phyloP scores from a whole-genome alignment of 768 basidiomycete genomes.

The Rhizopogon roseolus region DNA sequence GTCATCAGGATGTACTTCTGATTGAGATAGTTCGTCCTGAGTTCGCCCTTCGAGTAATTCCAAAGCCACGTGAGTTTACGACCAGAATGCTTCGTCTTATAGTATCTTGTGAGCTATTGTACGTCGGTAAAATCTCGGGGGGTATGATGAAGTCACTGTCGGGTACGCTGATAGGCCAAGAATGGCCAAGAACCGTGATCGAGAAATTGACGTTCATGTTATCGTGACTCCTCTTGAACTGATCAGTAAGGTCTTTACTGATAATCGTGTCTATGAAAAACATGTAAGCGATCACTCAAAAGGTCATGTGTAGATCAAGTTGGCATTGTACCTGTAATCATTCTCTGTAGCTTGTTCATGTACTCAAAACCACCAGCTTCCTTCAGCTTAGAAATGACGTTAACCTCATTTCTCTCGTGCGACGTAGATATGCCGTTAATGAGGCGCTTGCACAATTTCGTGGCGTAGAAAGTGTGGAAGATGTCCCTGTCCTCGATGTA shows the following conservation, averaged over 20 bases:
- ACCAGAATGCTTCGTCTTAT: constrained; percentile 89
- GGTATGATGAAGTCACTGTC: constrained; percentile 87
- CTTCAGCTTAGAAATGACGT: constrained; percentile 97
- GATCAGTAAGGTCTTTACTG: constrained; percentile 91
- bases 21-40: constrained; percentile 87
- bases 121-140: constrained; percentile 77
- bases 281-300: not conserved
- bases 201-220: constrained; percentile 89
- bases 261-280: constrained; percentile 77
- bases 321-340: constrained; percentile 76
- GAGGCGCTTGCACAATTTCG: constrained; percentile 87
- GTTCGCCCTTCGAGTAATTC: constrained; percentile 97
- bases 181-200: constrained; percentile 88
- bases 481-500: constrained; percentile 98
- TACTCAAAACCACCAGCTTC: constrained; percentile 96
- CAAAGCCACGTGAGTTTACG: constrained; percentile 97
- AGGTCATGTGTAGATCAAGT: not conserved
- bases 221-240: constrained; percentile 82
- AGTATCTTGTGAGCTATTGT: constrained; percentile 88
- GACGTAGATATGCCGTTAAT: constrained; percentile 88
- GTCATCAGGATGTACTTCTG: constrained; percentile 97
- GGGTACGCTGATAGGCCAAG: constrained; percentile 86
- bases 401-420: constrained; percentile 84
- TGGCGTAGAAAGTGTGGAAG: constrained; percentile 96
- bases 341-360: constrained; percentile 90